Evolutionary conservation across 2,329 filamentous ascomycete species (phyloP), one percentile per base, ranked within the genome.

Genomic region (Stenocarpella maydis): DNA sequence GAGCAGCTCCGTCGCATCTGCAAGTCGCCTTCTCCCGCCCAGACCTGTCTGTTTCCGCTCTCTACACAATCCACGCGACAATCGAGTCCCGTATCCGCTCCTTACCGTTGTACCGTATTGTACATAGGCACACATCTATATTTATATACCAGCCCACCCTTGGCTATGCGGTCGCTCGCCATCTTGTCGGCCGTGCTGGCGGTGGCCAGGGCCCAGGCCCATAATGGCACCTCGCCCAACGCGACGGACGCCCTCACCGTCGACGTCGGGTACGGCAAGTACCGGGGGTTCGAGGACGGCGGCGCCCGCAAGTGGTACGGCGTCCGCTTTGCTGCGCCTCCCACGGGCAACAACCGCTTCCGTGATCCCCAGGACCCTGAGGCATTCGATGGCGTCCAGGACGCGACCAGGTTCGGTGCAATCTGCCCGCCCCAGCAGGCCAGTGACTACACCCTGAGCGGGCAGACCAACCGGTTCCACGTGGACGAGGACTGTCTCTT

Each of bases 401-500:
- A 63, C 7, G 58, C 58, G 4, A 37, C 43, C 17, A 21, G 49
- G n/a, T 63, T 63, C 19, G 58, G 43, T 15, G 58, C 58, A 3
- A 63, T 63, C 43, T 63, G 58, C n/a, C 58, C 58, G 21, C 58
- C 58, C 31, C 58, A 63, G 28, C 58, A 63, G 4, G 41, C 58
- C 2, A 63, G 19, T 34, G 58, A 63, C 43, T 63, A 24, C 58
- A 63, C 43, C 2, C 43, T 63, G 41, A 63, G 28, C 12, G 58
- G 58, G n/a, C 43, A 49, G 58, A 49, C 58, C 10, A 43, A 63
- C 28, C 58, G 58, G 8, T 63, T 63, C 58, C 7, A 14, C n/a
- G 58, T 63, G n/a, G 41, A 70, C 49, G 68, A 70, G 54, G 68
- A 70, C 65, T 70, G 64, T 4, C 47, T 70, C 21, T 70, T 70